Conservation (phyloP, 257 asterid species). For the Gentiana dahurica region DNA sequence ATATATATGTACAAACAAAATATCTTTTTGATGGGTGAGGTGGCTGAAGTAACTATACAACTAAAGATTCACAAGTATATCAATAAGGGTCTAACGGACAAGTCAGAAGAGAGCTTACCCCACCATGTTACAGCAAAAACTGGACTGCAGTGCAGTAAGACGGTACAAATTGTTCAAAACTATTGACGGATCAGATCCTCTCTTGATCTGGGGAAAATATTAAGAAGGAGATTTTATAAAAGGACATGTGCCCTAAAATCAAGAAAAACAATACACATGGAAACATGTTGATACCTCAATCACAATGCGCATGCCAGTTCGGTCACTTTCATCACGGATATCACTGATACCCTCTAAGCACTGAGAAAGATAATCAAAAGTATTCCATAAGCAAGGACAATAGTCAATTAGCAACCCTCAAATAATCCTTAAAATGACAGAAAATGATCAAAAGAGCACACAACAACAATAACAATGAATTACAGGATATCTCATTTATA, state of each 20-base stretch:
- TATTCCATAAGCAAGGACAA: not conserved
- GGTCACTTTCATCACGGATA: conserved; percentile 99
- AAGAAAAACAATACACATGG: conserved; percentile 5
- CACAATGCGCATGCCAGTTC: conserved; percentile 93
- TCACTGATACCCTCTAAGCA: conserved; percentile 92
- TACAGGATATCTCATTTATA: too few relatives aligned
- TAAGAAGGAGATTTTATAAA: too few relatives aligned
- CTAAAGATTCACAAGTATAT: not conserved
- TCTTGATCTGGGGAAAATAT: conserved; percentile 56
- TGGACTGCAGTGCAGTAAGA: conserved; percentile 72
- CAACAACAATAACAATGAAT: too few relatives aligned
- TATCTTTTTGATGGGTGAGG: too few relatives aligned
- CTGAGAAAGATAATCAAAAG: conserved; percentile 30
- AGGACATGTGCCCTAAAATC: not conserved
- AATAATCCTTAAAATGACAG: too few relatives aligned
- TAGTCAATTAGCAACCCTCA: too few relatives aligned
- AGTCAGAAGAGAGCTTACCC: conserved; percentile 47
- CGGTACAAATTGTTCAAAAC: conserved; percentile 87
- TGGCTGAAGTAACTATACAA: too few relatives aligned
- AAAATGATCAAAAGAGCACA: too few relatives aligned
- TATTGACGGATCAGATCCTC: conserved; percentile 81
- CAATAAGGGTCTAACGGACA: not conserved
- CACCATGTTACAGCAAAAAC: conserved; percentile 98
- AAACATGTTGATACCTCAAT: conserved; percentile 58
- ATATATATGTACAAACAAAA: too few relatives aligned